These are phyloP conservation scores for Aspergillus kassunensis DNA, from an alignment of 495 filamentous ascomycete species.

Conservation along the genomic window DNA sequence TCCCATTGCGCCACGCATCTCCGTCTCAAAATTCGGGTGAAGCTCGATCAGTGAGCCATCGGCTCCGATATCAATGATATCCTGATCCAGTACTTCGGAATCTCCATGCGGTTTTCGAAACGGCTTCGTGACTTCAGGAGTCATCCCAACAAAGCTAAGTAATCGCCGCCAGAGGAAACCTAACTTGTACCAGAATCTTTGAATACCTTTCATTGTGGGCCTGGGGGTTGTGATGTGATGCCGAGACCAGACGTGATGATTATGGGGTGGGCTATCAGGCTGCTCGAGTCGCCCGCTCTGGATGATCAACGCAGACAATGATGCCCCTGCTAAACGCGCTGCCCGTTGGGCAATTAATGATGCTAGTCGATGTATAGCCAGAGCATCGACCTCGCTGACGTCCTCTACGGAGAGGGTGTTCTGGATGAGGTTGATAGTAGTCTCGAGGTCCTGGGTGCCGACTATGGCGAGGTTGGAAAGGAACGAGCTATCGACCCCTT, in stretches of 20 bases:
- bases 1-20: conserved; percentile 29
- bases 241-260: too few species aligned
- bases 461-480: not conserved
- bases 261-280: not conserved
- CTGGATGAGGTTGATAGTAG: not conserved
- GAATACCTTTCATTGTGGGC: not conserved
- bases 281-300: conserved; percentile 16
- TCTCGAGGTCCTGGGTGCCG: not conserved
- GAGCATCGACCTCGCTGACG: not conserved
- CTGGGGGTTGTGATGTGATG: not conserved
- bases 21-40: conserved; percentile 23
- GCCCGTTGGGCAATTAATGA: conserved; percentile 18
- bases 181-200: not conserved
- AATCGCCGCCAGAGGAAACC: not conserved
- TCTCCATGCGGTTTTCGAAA: not conserved
- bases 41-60: conserved; percentile 6
- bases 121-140: not conserved
- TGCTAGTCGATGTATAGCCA: conserved; percentile 16
- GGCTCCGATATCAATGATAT: conserved; percentile 4
- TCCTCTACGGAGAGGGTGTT: not conserved
- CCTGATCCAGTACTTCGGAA: not conserved
- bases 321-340: conserved; percentile 21
- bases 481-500: not conserved
- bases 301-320: conserved; percentile 21
- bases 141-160: not conserved